These are phyloP conservation scores for Phytophthora pistaciae DNA, from an alignment of 352 stramenopile species.

Conservation along the genomic window DNA sequence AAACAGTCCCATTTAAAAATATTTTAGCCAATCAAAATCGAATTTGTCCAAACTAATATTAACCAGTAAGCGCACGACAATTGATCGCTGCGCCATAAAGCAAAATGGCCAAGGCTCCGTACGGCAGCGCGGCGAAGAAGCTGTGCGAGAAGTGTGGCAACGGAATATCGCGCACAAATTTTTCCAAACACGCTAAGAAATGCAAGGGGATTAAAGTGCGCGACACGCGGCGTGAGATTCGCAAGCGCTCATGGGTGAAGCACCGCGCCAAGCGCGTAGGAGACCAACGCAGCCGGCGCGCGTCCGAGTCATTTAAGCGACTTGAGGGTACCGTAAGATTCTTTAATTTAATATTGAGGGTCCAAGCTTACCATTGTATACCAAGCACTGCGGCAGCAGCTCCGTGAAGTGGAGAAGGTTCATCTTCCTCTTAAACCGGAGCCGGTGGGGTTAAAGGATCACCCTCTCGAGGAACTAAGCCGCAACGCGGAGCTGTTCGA, in stretches of 20 bases:
- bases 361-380: no score
- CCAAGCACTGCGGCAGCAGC: no score
- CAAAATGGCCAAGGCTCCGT: constrained; percentile 5
- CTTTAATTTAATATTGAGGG: no score
- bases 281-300: no score
- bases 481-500: no score
- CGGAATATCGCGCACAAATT: background rate
- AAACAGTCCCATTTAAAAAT: constrained; percentile 9
- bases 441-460: no score
- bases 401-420: no score
- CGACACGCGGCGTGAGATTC: background rate
- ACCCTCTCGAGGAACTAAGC: no score
- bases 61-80: background rate
- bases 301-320: no score
- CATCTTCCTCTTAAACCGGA: no score
- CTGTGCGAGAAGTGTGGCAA: background rate
- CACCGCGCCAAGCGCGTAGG: constrained; percentile 4
- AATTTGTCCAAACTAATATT: background rate
- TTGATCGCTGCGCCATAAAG: background rate
- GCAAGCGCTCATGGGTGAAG: constrained; percentile 1
- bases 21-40: constrained; percentile 5
- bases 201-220: constrained; percentile 8
- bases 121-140: background rate
- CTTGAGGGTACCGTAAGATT: no score
- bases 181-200: constrained; percentile 3